These are phyloP conservation scores for Rhizopus stolonifer DNA, from an alignment of 371 early-diverging fungal genomes.

Conservation along the genomic window DNA sequence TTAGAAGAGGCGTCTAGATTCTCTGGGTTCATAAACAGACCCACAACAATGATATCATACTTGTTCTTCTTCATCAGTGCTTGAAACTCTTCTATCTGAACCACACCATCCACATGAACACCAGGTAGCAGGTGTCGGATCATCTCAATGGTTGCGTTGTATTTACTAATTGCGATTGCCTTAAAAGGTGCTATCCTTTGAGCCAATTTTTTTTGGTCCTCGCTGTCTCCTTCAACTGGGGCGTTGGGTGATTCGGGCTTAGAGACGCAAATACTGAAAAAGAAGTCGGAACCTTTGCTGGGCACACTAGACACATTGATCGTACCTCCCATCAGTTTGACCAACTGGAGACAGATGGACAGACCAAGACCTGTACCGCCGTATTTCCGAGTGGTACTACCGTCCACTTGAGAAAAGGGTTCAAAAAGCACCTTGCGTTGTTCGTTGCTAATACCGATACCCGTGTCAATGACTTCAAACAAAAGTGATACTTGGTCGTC, in stretches of 20 bases:
- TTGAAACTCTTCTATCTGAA: slow-evolving; percentile 22
- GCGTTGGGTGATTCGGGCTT: slow-evolving; percentile 32
- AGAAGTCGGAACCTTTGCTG: slow-evolving; percentile 57
- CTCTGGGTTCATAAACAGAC: slow-evolving; percentile 28
- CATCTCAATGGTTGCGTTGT: slow-evolving; percentile 32
- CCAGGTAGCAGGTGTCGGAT: slow-evolving; percentile 30
- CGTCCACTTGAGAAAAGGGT: slow-evolving; percentile 60
- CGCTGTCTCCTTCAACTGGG: slow-evolving; percentile 16
- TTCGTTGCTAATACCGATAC: slow-evolving; percentile 57
- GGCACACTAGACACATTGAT: slow-evolving; percentile 54
- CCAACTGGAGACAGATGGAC: slow-evolving; percentile 56
- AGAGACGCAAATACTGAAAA: slow-evolving; percentile 42
- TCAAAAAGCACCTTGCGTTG: slow-evolving; percentile 59
- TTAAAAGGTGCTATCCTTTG: slow-evolving; percentile 23
- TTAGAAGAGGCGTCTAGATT: neutral
- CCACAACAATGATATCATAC: slow-evolving; percentile 42
- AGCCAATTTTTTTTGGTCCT: slow-evolving; percentile 17
- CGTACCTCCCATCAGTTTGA: slow-evolving; percentile 55
- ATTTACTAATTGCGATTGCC: slow-evolving; percentile 36
- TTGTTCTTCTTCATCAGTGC: slow-evolving; percentile 4
- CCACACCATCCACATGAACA: slow-evolving; percentile 28
- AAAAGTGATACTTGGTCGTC: slow-evolving; percentile 15
- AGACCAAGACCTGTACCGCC: slow-evolving; percentile 68
- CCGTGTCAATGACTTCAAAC: slow-evolving; percentile 51
- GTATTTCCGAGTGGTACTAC: slow-evolving; percentile 60